Base-by-base conservation (phyloP, 225 moss, liverwort and hornwort genomes). In the Bryoerythrophyllum caledonicum region DNA sequence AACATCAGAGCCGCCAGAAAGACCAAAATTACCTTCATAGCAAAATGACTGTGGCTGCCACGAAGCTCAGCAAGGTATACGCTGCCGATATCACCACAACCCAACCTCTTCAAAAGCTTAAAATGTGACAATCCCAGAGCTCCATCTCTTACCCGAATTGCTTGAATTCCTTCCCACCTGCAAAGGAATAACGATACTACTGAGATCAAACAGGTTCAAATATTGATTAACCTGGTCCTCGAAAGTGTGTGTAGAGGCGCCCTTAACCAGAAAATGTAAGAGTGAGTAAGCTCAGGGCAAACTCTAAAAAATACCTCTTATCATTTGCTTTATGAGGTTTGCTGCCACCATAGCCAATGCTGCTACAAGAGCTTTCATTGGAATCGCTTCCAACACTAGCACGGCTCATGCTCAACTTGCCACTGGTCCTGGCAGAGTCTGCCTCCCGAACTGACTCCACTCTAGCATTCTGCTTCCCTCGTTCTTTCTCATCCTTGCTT, bases 71-170 rank as follows among this genome's bases (percentile, higher is more conserved):
- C 89, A 72, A 93, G 78, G 64, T 93, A 93, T 35, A 93, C 91
- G 74, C 86, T 93, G 17, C 93, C 93, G 43, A 93, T 93, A 70
- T 93, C 93, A 76, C 93, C 93, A 55, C 89, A 89, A n/a, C 93
- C 93, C 81, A 93, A 55, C 67, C 86, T 86, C 83, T 88, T 89
- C 69, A 93, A 66, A 21, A 93, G 89, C 80, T 91, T 91, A 77
- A 93, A 93, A 78, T 93, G 93, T 82, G 83, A 87, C 72, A 93
- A 76, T 5, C 93, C 91, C 70, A 93, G 68, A 2, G 85, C 89
- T 56, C 93, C 93, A 46, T 93, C 93, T 73, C 91, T 67, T 34
- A 76, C 53, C 38, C 84, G 74, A 52, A 91, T 87, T 48, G 75
- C 76, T 71, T 91, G 87, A 59, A 93, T 86, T 25, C 91, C 93